Evolutionary conservation across 2,329 filamentous ascomycete species (phyloP), one percentile per base, ranked within the genome.

Genomic region (Drechslera avenae): DNA sequence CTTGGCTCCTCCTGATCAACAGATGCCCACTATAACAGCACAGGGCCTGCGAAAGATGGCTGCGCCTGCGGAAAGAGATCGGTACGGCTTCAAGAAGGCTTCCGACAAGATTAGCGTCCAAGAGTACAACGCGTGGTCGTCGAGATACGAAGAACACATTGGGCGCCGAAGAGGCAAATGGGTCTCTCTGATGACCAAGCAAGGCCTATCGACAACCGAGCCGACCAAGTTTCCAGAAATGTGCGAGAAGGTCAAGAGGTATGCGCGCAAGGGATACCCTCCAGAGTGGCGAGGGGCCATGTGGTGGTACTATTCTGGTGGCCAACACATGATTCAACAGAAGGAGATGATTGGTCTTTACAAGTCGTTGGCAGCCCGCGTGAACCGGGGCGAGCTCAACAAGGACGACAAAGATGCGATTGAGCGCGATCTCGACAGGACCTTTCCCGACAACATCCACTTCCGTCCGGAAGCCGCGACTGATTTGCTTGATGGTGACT

Each of bases 251-350:
- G 85, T 94, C 35, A 96, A 95, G 75, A 84, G 91, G 14, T 97
- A 94, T 69, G 84, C 96, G 40, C 86, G 92, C 43, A 97, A 97
- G 73, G 93, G 93, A 13, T 93, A 97, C 41, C 93, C 93, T 3
- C 90, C 92, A 0, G 91, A 96, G 59, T 96, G 91, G 86, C 85
- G 93, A 66, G 93, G 93, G n/a, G 88, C 90, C 5, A 93, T 93
- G 37, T 97, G 93, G 93, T 97, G 96, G 73, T 97, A 89, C 76
- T 97, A 97, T 70, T 91, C 91, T 9, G 91, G 91, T 16, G 93
- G 93, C 1, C 91, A 91, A 18, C 85, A 86, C 37, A 88, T 91
- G 59, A 73, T 96, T 52, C 83, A 85, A 43, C 87, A 90, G 66
- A 84, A 95, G 62, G 82, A 85, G 4, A 66, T 66, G 46, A 52